A percentile compares a stretch with the other conserved stretches of the same genome.
These are phyloP conservation scores for Liquidambar formosana DNA, from an alignment of 164 flowering plant genomes.

Conservation along the genomic window DNA sequence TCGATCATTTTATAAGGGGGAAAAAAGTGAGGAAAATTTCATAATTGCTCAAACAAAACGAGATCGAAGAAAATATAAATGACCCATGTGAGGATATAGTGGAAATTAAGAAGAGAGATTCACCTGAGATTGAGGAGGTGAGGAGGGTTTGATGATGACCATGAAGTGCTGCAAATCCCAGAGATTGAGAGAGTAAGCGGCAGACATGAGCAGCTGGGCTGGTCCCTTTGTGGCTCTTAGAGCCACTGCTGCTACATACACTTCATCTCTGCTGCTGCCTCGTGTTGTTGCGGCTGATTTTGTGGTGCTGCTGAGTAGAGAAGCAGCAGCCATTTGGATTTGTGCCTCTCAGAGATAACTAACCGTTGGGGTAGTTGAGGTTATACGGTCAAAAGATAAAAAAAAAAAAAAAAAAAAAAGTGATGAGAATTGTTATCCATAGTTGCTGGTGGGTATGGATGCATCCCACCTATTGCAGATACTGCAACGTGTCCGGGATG, in stretches of 20 bases:
- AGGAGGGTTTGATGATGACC: slow-evolving; percentile 63
- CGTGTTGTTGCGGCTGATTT: slow-evolving; percentile 11
- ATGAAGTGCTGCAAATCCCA: slow-evolving; percentile 81
- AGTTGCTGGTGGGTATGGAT: background rate
- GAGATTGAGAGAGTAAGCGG: slow-evolving; percentile 58
- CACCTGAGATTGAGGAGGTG: slow-evolving; percentile 40
- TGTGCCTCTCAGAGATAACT: too few species aligned
- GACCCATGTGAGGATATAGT: too few species aligned
- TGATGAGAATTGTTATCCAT: background rate
- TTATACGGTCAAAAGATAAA: too few species aligned
- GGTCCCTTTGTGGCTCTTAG: slow-evolving; percentile 73
- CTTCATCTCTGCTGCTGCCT: slow-evolving; percentile 41
- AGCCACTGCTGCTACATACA: slow-evolving; percentile 67
- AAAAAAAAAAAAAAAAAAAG: too few species aligned
- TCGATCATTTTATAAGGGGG: background rate
- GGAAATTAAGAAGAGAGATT: too few species aligned
- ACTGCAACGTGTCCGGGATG: background rate
- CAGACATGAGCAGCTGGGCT: slow-evolving; percentile 61
- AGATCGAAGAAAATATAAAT: too few species aligned
- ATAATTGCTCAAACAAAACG: too few species aligned
- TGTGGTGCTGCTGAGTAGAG: slow-evolving; percentile 13
- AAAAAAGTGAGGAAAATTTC: too few species aligned
- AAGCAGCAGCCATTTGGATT: too few species aligned
- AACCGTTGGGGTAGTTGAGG: too few species aligned
- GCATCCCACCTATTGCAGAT: background rate